Conservation (phyloP, 2,329 filamentous ascomycete genomes). For the Cladosporium sp. region DNA sequence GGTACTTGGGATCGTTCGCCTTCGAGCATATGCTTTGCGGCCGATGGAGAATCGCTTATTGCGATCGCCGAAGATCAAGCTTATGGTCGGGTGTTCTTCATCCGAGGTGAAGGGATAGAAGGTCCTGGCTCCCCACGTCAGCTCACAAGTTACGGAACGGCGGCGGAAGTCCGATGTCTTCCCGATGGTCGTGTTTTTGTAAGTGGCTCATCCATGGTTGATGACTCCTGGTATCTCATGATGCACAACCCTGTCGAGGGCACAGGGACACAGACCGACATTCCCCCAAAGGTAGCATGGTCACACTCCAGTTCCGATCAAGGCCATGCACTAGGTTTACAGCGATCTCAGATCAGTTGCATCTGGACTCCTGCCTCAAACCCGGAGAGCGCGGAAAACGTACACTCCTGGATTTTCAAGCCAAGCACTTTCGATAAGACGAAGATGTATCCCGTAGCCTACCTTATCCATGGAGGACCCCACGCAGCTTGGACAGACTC, state of each 20-base stretch:
- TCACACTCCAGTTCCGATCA: conserved; percentile 60
- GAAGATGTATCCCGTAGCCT: conserved; percentile 35
- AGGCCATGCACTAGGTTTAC: conserved; percentile 67
- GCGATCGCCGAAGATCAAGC: conserved; percentile 73
- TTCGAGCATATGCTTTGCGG: conserved; percentile 51
- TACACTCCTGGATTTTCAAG: conserved; percentile 60
- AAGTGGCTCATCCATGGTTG: conserved; percentile 67
- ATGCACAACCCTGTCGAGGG: conserved; percentile 47
- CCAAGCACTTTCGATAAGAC: conserved; percentile 31
- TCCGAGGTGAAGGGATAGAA: neutral
- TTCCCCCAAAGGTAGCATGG: conserved; percentile 25
- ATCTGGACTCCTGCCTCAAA: conserved; percentile 69
- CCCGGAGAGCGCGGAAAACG: conserved; percentile 49
- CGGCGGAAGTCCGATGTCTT: conserved; percentile 48
- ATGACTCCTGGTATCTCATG: conserved; percentile 69
- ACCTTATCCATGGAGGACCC: conserved; percentile 35
- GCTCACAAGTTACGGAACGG: conserved; percentile 56
- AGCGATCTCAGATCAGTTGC: conserved; percentile 62
- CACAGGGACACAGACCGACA: conserved; percentile 41
- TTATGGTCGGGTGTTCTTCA: conserved; percentile 57
- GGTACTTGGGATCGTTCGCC: conserved; percentile 56
- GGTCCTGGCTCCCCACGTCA: conserved; percentile 40
- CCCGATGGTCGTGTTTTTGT: conserved; percentile 57
- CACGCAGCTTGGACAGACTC: conserved; percentile 32
- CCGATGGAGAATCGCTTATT: conserved; percentile 62